phyloP scores from a whole-genome alignment of 306 rosid genomes.

The Vigna hirtella region DNA sequence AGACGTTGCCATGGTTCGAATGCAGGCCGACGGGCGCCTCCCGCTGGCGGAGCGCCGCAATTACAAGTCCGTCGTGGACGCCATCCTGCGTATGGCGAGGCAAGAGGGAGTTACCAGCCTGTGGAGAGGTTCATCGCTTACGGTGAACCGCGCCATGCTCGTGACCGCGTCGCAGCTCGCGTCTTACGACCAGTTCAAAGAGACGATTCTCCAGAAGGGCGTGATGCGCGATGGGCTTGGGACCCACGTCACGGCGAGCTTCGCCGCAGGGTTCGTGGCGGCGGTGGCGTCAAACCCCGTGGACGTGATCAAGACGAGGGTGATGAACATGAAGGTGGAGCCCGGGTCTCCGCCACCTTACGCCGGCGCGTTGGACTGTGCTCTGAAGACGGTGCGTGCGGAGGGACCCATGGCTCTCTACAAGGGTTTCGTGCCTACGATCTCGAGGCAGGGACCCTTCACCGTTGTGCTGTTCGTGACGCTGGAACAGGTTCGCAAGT shows the following conservation, averaged over 20 bases:
- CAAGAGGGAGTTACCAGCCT: conserved; percentile 69
- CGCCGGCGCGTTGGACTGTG: conserved; percentile 75
- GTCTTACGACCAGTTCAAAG: conserved; percentile 76
- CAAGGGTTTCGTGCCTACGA: conserved; percentile 78
- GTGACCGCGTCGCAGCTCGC: conserved; percentile 87
- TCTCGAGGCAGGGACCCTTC: conserved; percentile 85
- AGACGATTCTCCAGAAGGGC: conserved; percentile 57
- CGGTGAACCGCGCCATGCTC: conserved; percentile 84
- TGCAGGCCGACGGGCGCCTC: conserved; percentile 85
- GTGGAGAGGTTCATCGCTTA: conserved; percentile 81
- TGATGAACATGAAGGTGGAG: conserved; percentile 89
- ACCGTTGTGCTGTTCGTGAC: conserved; percentile 82
- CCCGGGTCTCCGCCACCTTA: conserved; percentile 66
- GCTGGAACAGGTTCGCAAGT: conserved; percentile 75
- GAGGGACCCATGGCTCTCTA: conserved; percentile 81
- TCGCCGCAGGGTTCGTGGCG: conserved; percentile 81
- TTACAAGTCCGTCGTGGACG: conserved; percentile 75
- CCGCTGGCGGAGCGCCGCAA: conserved; percentile 69
- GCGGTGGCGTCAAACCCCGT: conserved; percentile 80
- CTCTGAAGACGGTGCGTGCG: conserved; percentile 68
- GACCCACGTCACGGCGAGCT: conserved; percentile 83
- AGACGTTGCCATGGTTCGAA: conserved; percentile 81
- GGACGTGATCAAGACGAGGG: conserved; percentile 79
- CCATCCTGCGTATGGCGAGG: conserved; percentile 61
- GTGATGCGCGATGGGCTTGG: conserved; percentile 79